phyloP scores from a whole-genome alignment of 441 rosid species.

The Mallotus japonicus region DNA sequence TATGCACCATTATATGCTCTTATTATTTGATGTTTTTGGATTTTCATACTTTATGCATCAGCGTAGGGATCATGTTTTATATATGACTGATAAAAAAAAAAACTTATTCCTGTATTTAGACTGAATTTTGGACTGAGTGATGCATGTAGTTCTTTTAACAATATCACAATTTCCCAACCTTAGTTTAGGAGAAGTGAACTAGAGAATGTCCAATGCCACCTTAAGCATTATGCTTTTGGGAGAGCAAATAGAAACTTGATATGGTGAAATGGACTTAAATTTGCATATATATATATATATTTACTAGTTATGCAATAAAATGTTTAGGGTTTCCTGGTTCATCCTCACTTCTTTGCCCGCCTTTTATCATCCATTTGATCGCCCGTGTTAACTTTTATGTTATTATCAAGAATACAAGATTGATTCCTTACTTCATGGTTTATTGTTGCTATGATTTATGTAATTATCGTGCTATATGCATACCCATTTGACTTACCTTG shows the following conservation, averaged over 20 bases:
- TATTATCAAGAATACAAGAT: not conserved
- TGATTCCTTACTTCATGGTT: too few species aligned
- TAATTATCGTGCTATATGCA: not conserved
- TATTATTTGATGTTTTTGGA: not conserved
- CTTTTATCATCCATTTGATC: not conserved
- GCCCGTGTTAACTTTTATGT: not conserved
- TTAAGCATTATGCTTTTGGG: not conserved
- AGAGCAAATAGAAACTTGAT: not conserved
- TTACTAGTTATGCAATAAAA: not conserved
- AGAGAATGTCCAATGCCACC: not conserved
- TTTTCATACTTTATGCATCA: not conserved
- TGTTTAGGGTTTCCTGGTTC: not conserved
- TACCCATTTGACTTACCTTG: too few species aligned
- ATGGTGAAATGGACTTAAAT: not conserved
- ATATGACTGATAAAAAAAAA: too few species aligned
- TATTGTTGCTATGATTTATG: too few species aligned
- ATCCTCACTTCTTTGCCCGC: not conserved
- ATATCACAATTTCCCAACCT: not conserved
- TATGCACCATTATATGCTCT: not conserved
- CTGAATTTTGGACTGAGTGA: not conserved
- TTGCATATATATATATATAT: not conserved
- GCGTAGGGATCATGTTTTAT: not conserved
- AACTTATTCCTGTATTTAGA: too few species aligned
- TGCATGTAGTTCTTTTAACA: not conserved
- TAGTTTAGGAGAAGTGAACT: not conserved